Evolutionary conservation across 495 filamentous ascomycete species (phyloP).

Genomic region (Neurospora tetrasperma): DNA sequence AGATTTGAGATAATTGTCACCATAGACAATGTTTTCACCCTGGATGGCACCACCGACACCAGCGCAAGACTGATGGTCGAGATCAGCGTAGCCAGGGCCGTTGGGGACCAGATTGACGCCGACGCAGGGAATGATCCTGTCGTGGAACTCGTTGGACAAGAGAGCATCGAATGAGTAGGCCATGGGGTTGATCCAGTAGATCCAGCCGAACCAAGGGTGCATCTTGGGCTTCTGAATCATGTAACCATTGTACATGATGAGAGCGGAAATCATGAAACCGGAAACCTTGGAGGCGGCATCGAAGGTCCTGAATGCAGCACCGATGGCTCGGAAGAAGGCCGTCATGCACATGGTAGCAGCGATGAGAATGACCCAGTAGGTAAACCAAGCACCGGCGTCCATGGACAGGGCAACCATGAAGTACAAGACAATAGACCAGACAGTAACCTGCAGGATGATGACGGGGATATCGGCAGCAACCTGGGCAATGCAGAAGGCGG

Average conservation of each 20-base stretch:
- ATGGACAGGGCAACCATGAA: conserved; percentile 59
- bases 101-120: conserved; percentile 45
- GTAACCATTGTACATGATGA: conserved; percentile 68
- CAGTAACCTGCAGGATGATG: conserved; percentile 54
- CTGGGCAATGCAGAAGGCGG: conserved; percentile 67
- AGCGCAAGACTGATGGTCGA: conserved; percentile 49
- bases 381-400: conserved; percentile 72
- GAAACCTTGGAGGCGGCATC: conserved; percentile 42
- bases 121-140: conserved; percentile 38
- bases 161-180: conserved; percentile 63
- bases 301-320: conserved; percentile 50
- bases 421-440: conserved; percentile 70
- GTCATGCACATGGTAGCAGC: conserved; percentile 47
- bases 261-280: conserved; percentile 50
- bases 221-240: conserved; percentile 60
- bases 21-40: conserved; percentile 44
- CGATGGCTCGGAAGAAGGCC: conserved; percentile 66
- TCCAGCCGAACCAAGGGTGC: conserved; percentile 69
- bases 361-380: conserved; percentile 50
- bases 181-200: conserved; percentile 66
- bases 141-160: conserved; percentile 61
- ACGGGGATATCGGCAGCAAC: conserved; percentile 70
- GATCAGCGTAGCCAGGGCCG: conserved; percentile 40
- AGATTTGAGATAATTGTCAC: conserved; percentile 48
- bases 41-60: conserved; percentile 41